Evolutionary conservation across 768 basidiomycete species (phyloP), one percentile per base, ranked within the genome.

Genomic region (Amanita subjunquillea): DNA sequence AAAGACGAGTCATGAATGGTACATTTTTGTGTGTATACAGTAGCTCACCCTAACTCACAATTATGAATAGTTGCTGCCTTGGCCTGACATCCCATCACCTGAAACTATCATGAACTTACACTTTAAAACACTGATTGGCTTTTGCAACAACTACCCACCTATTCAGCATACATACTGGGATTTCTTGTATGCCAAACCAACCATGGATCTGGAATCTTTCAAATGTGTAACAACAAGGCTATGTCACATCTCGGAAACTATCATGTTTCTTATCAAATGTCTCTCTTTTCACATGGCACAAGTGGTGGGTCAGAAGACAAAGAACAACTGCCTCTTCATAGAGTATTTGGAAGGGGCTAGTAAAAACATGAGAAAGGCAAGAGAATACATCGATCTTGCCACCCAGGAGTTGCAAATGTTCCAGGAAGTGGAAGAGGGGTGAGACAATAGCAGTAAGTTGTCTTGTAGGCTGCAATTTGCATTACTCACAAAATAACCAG

Each of bases 11-110:
- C 45, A 32, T 30, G 45, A n/a, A 47, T 4, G 29, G 45, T 47
- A 47, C n/a, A 47, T 2, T 47, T 47, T 47, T 44, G 13, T 47
- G 4, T 32, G 30, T 34, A 32, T 47, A 29, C 30, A 2, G 4
- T 34, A 17, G 30, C 36, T 34, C 29, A 34, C 30, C 36, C 30
- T 36, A 47, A 47, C 45, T 47, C 13, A 47, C 29, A 2, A 1
- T 47, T 47, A n/a, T 47, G 45, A 47, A 34, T 30, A 47, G 45
- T 47, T 30, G 13, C 45, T 9, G 30, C 45, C 45, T 47, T 47
- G 45, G 45, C 45, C 45, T 29, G 17, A 47, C 45, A 47, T 47
- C 29, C 45, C 45, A 34, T 1, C 45, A 29, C 45, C 45, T 17
- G 30, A 47, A 47, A 47, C 13, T 1, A 34, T 47, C 1, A 47